A percentile compares a stretch with the other conserved stretches of the same genome.
Conservation (phyloP, 768 basidiomycete species). For the Fomitopsis pulvina region DNA sequence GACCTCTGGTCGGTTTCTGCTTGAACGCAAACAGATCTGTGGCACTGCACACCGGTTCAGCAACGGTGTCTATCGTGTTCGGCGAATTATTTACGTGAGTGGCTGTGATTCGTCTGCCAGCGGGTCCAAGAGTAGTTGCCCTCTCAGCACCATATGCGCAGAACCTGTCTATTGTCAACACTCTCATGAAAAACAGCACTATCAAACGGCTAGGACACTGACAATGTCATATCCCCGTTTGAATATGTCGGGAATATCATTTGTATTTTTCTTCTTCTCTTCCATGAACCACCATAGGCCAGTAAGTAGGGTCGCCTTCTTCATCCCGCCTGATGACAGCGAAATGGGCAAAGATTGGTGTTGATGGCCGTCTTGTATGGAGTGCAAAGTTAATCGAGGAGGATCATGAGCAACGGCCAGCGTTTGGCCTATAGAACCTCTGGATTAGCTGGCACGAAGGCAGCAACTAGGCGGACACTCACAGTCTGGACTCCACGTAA, state of each 20-base stretch:
- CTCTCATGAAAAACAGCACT: background rate
- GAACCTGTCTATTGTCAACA: slow-evolving; percentile 56
- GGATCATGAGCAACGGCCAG: slow-evolving; percentile 69
- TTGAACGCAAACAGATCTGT: slow-evolving; percentile 81
- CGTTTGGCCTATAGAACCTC: slow-evolving; percentile 39
- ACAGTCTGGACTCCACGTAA: slow-evolving; percentile 87
- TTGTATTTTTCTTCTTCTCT: slow-evolving; percentile 30
- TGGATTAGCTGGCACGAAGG: slow-evolving; percentile 5
- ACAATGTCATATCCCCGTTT: slow-evolving; percentile 61
- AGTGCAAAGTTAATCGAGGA: slow-evolving; percentile 62
- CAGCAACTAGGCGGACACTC: slow-evolving; percentile 13
- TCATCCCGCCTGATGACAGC: slow-evolving; percentile 12
- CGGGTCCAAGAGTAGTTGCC: slow-evolving; percentile 65
- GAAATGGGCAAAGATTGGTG: slow-evolving; percentile 39
- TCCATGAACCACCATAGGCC: slow-evolving; percentile 74
- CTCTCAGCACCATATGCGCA: slow-evolving; percentile 61
- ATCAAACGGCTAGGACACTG: slow-evolving; percentile 18
- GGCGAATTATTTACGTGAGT: slow-evolving; percentile 45
- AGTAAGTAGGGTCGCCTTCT: slow-evolving; percentile 27
- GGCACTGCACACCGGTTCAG: slow-evolving; percentile 38
- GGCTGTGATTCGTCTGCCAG: slow-evolving; percentile 62
- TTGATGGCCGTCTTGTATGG: slow-evolving; percentile 68
- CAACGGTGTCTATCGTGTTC: background rate
- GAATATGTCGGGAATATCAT: slow-evolving; percentile 70
- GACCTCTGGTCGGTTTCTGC: slow-evolving; percentile 48